Evolutionary conservation across 192 early-diverging fungal genomes (phyloP).

Genomic region (Rhizophagus sp.): DNA sequence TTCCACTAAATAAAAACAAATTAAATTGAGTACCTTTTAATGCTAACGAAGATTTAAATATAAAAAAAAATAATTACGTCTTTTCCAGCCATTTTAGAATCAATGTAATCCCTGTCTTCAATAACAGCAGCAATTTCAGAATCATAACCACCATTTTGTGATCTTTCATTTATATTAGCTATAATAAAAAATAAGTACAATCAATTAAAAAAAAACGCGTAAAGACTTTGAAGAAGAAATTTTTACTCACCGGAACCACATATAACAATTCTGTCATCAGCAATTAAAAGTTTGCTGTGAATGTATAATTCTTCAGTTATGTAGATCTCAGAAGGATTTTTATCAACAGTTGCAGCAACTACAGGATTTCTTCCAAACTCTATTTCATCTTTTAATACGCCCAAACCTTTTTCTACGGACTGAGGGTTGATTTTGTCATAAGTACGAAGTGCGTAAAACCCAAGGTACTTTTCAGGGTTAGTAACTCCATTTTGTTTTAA

Average conservation of each 20-base stretch:
- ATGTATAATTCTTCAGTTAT: slow-evolving; percentile 87
- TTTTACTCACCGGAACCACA: slow-evolving; percentile 64
- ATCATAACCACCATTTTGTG: slow-evolving; percentile 80
- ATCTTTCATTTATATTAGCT: slow-evolving; percentile 87
- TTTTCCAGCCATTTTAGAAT: slow-evolving; percentile 70
- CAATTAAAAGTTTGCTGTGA: slow-evolving; percentile 87
- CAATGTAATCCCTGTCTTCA: slow-evolving; percentile 71
- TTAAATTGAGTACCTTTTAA: background rate
- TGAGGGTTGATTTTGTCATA: slow-evolving; percentile 70
- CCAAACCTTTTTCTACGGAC: slow-evolving; percentile 24
- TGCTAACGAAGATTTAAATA: background rate
- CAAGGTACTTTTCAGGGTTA: slow-evolving; percentile 63
- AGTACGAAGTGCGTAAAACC: slow-evolving; percentile 77
- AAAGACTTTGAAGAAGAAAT: background rate
- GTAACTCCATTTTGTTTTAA: slow-evolving; percentile 62
- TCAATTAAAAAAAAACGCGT: background rate
- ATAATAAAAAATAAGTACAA: background rate
- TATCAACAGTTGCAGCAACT: background rate
- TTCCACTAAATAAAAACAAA: slow-evolving; percentile 48
- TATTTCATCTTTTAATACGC: background rate
- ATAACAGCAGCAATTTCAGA: slow-evolving; percentile 88
- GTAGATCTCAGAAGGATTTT: slow-evolving; percentile 32
- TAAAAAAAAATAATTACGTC: slow-evolving; percentile 35
- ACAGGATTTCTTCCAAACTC: background rate
- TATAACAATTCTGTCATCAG: slow-evolving; percentile 79